Base-by-base conservation (phyloP, 2,329 filamentous ascomycete genomes). In the Pezicula radicicola region DNA sequence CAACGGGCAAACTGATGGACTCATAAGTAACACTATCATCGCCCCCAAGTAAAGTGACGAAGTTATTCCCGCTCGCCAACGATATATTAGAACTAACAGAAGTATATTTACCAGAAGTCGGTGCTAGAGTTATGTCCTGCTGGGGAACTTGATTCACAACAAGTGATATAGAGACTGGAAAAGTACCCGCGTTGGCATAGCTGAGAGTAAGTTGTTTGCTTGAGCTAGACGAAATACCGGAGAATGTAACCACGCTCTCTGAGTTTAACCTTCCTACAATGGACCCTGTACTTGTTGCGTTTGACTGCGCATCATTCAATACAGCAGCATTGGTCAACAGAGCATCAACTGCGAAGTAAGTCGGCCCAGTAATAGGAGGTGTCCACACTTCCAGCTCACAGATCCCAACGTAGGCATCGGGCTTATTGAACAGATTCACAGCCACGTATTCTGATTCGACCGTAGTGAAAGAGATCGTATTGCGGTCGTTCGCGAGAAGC, bases 351-450 rank as follows among this genome's bases (percentile, higher is more conserved):
- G 55, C 55, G n/a, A 47, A 57, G 16, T 51, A 57, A 8, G 30
- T 33, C 4, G 48, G 50, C 3, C 30, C 28, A 15, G 28, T 19
- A 10, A 41, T 27, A 30, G 49, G 44, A 8, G 27, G 47, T 2
- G 45, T 49, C 55, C 50, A 57, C 7, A 57, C 45, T 42, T 55
- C 55, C 6, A 57, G 50, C 45, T 55, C 52, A n/a, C 50, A 57
- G 25, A 57, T 19, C 18, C 52, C 55, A 5, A 53, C 50, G 18
- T 16, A 54, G 9, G 50, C 27, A 10, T 25, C 33, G 7, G 45
- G 35, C 25, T 51, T 51, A 19, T 45, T 55, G 33, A 49, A 53
- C 42, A 57, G 25, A n/a, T 53, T 55, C 15, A 57, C 52, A 6
- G 51, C 36, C 8, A 57, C 46, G 21, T 50, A 52, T 7, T 18